These are phyloP conservation scores for Arctium lappa DNA, from an alignment of 129 eudicot genomes.

Conservation along the genomic window DNA sequence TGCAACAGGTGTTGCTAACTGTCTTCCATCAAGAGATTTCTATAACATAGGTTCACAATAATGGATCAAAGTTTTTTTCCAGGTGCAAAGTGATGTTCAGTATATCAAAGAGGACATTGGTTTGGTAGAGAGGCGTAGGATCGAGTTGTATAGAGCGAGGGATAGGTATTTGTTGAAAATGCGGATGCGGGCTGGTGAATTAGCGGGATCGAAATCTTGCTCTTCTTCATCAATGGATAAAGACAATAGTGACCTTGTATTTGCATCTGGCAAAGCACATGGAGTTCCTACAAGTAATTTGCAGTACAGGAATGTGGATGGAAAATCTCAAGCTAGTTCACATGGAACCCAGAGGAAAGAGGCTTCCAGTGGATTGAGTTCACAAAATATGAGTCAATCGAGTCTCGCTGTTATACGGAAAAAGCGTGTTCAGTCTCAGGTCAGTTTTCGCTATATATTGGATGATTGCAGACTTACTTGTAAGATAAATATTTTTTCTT, in stretches of 20 bases:
- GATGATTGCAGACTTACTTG: not conserved
- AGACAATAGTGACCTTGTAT: slow-evolving; percentile 42
- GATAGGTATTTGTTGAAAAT: slow-evolving; percentile 53
- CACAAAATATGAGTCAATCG: slow-evolving; percentile 64
- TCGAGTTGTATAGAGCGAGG: slow-evolving; percentile 53
- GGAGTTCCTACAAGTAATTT: slow-evolving; percentile 32
- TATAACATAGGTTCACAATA: not conserved
- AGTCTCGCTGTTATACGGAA: slow-evolving; percentile 64
- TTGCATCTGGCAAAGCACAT: slow-evolving; percentile 44
- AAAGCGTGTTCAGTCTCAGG: slow-evolving; percentile 79
- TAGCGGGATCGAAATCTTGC: slow-evolving; percentile 39
- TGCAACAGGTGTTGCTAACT: not conserved
- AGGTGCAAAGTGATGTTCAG: slow-evolving; percentile 71
- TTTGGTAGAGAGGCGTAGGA: slow-evolving; percentile 63
- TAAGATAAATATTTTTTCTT: not conserved
- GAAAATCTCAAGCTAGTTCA: slow-evolving; percentile 44
- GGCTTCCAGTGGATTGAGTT: slow-evolving; percentile 46
- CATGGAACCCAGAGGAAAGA: slow-evolving; percentile 52
- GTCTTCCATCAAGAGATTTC: not conserved
- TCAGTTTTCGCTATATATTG: slow-evolving; percentile 7
- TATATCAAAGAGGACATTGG: slow-evolving; percentile 62
- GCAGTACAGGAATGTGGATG: slow-evolving; percentile 47
- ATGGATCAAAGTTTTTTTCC: slow-evolving; percentile 12
- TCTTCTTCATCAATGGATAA: slow-evolving; percentile 46
- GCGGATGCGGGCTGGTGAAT: slow-evolving; percentile 45